These are phyloP conservation scores for Candida dendrica DNA, from an alignment of 805 yeast species.

Conservation along the genomic window DNA sequence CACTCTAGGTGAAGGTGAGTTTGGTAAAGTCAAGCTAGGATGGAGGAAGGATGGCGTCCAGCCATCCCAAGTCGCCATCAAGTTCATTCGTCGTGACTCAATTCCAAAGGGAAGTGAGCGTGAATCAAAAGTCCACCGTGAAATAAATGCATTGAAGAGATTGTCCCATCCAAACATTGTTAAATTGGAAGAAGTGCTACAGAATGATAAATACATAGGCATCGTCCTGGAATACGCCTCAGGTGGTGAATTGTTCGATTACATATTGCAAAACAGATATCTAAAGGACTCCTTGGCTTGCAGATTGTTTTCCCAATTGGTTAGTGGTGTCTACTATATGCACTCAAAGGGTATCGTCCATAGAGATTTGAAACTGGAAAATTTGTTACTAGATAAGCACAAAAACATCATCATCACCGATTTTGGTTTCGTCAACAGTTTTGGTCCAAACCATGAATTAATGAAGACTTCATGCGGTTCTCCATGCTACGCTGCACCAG, in stretches of 20 bases:
- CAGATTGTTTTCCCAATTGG: slow-evolving; percentile 82
- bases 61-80: slow-evolving; percentile 79
- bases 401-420: slow-evolving; percentile 66
- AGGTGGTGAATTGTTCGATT: slow-evolving; percentile 94
- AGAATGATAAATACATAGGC: slow-evolving; percentile 91
- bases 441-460: slow-evolving; percentile 48
- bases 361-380: slow-evolving; percentile 69
- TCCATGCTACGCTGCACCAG: slow-evolving; percentile 99
- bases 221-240: slow-evolving; percentile 95
- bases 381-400: slow-evolving; percentile 46
- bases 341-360: slow-evolving; percentile 68
- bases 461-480: slow-evolving; percentile 97
- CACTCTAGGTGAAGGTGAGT: slow-evolving; percentile 96
- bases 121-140: slow-evolving; percentile 86
- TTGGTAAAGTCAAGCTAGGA: slow-evolving; percentile 94
- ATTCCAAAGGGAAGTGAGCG: slow-evolving; percentile 82
- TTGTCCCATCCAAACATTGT: slow-evolving; percentile 93
- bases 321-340: slow-evolving; percentile 85
- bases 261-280: slow-evolving; percentile 78
- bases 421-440: slow-evolving; percentile 88
- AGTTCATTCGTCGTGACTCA: slow-evolving; percentile 80
- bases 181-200: slow-evolving; percentile 83
- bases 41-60: slow-evolving; percentile 83
- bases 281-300: slow-evolving; percentile 85
- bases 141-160: slow-evolving; percentile 82